These are phyloP conservation scores for Fabrea salina DNA, from an alignment of 169 alveolate genomes.

Conservation along the genomic window DNA sequence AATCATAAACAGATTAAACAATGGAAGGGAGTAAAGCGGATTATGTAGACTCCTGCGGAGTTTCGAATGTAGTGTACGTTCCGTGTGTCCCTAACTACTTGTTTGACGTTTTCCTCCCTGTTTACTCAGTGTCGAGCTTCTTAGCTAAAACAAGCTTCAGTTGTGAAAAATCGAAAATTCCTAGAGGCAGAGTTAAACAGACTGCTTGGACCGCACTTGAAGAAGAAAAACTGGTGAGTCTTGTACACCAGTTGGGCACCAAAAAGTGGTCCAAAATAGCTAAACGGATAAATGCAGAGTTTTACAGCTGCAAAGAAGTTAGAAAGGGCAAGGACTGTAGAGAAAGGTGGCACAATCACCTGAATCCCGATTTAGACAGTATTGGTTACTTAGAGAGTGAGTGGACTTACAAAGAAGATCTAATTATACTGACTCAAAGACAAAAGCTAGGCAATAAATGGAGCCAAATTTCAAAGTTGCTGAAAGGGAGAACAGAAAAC, in stretches of 20 bases:
- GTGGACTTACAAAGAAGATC: constrained; percentile 63
- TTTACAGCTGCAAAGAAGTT: constrained; percentile 8
- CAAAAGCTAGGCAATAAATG: constrained; percentile 65
- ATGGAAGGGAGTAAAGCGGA: too few species aligned
- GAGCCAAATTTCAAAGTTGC: constrained; percentile 54
- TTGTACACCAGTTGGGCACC: constrained; percentile 59
- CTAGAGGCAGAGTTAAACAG: too few species aligned
- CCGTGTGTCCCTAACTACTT: too few species aligned
- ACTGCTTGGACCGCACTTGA: too few species aligned
- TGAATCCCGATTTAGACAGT: constrained; percentile 59
- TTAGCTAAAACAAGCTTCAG: too few species aligned
- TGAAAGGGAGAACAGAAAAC: constrained; percentile 72
- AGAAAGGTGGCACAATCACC: constrained; percentile 74
- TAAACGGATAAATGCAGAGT: constrained; percentile 44
- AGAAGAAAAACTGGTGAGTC: too few species aligned
- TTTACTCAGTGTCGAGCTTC: too few species aligned
- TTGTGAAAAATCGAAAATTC: too few species aligned
- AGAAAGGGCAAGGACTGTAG: constrained; percentile 73
- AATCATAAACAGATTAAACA: too few species aligned
- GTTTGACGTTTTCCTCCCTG: too few species aligned
- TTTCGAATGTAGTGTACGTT: too few species aligned
- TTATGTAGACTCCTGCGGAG: too few species aligned
- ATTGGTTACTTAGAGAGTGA: constrained; percentile 25
- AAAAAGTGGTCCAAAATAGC: constrained; percentile 76
- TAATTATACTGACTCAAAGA: constrained; percentile 44